Conservation (phyloP, 108 stramenopile species). For the Chaetoceros muelleri region DNA sequence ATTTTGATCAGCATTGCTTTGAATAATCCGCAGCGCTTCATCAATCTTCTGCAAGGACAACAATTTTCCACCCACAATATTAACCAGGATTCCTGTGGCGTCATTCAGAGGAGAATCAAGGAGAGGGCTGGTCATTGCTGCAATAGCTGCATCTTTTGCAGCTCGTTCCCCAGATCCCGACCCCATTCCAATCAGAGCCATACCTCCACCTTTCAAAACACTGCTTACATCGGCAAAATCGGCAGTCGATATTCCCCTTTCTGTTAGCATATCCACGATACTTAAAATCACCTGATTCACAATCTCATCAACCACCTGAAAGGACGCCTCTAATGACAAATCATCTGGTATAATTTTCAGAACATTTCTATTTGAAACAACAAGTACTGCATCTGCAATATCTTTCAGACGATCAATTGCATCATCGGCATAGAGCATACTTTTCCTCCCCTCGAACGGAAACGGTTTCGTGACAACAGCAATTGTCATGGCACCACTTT, state of each 20-base stretch:
- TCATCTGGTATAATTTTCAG: slow-evolving; percentile 36
- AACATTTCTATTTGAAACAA: slow-evolving; percentile 52
- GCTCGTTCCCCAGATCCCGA: slow-evolving; percentile 18
- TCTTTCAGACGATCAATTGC: slow-evolving; percentile 19
- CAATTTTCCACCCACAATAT: slow-evolving; percentile 37
- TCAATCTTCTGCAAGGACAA: neutral
- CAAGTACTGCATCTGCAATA: slow-evolving; percentile 45
- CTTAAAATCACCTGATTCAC: slow-evolving; percentile 48
- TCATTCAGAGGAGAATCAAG: slow-evolving; percentile 35
- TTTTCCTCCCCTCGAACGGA: slow-evolving; percentile 39
- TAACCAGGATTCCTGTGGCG: slow-evolving; percentile 41
- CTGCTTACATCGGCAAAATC: slow-evolving; percentile 52
- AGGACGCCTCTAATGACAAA: slow-evolving; percentile 39
- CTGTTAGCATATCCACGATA: slow-evolving; percentile 41
- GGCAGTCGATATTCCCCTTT: slow-evolving; percentile 42
- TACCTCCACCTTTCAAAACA: slow-evolving; percentile 43
- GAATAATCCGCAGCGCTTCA: neutral
- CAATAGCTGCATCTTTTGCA: slow-evolving; percentile 37
- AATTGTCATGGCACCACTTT: slow-evolving; percentile 34
- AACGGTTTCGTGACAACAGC: slow-evolving; percentile 65
- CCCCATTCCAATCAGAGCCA: slow-evolving; percentile 50
- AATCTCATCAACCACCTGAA: slow-evolving; percentile 47
- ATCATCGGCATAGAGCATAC: slow-evolving; percentile 27
- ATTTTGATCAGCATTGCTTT: neutral
- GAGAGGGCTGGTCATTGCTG: slow-evolving; percentile 36